Evolutionary conservation across 805 yeast species (phyloP).

Genomic region (Schwanniomyces sp.): DNA sequence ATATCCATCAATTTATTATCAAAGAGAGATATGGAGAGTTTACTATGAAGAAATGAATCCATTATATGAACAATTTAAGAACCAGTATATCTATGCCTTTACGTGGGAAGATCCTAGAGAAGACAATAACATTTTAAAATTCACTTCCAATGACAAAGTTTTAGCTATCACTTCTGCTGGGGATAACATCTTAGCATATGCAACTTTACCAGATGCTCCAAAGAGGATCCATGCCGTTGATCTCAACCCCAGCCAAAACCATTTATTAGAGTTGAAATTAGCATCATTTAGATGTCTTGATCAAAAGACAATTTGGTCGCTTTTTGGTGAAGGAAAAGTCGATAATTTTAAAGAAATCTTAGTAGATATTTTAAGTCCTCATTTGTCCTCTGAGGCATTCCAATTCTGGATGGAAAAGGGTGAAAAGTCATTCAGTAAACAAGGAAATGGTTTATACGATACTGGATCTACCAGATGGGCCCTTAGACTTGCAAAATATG

Average conservation of each 20-base stretch:
- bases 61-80: slow-evolving; percentile 66
- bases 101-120: slow-evolving; percentile 92
- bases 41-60: slow-evolving; percentile 73
- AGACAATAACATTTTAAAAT: slow-evolving; percentile 64
- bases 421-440: slow-evolving; percentile 49
- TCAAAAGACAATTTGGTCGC: slow-evolving; percentile 64
- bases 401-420: slow-evolving; percentile 79
- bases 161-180: slow-evolving; percentile 87
- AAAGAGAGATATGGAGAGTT: slow-evolving; percentile 74
- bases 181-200: slow-evolving; percentile 75
- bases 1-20: slow-evolving; percentile 79
- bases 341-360: slow-evolving; percentile 46
- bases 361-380: slow-evolving; percentile 58
- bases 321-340: slow-evolving; percentile 75
- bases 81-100: slow-evolving; percentile 82
- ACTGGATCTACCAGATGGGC: slow-evolving; percentile 92
- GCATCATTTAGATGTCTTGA: slow-evolving; percentile 63
- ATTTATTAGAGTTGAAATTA: slow-evolving; percentile 72
- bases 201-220: slow-evolving; percentile 70
- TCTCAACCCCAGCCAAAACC: slow-evolving; percentile 80
- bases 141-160: slow-evolving; percentile 65
- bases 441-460: slow-evolving; percentile 67
- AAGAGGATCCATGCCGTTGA: slow-evolving; percentile 81
- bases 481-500: slow-evolving; percentile 59
- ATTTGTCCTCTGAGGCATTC: slow-evolving; percentile 75